Evolutionary conservation across 2,329 filamentous ascomycete genomes (phyloP).

Genomic region (Diaporthe humulicola): DNA sequence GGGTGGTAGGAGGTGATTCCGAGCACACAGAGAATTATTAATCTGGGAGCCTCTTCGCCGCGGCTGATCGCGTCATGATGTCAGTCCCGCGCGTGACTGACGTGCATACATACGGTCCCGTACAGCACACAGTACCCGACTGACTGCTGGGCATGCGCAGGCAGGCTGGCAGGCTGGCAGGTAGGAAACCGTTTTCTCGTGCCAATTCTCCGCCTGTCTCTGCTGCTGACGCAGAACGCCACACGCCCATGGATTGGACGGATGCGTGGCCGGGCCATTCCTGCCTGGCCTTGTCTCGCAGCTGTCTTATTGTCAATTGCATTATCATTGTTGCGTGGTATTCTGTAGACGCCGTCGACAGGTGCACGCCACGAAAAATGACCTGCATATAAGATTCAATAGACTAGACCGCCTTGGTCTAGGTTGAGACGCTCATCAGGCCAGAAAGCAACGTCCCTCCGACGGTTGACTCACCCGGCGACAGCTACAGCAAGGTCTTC

Average conservation of each 20-base stretch:
- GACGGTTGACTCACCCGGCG: slow-evolving; percentile 14
- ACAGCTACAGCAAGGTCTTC: not conserved
- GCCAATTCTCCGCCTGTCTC: not conserved
- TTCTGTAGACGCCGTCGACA: not conserved
- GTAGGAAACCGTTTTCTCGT: not conserved
- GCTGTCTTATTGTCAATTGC: not conserved
- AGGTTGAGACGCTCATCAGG: not conserved
- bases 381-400: slow-evolving; percentile 26
- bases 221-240: not conserved
- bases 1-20: no score
- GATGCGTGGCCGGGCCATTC: not conserved
- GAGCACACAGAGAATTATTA: not conserved
- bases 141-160: not conserved
- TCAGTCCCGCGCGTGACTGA: slow-evolving; percentile 19
- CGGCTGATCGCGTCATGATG: slow-evolving; percentile 22
- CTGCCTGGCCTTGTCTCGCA: not conserved
- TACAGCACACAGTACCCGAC: no score
- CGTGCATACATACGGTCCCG: not conserved
- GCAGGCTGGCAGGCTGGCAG: not conserved
- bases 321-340: not conserved
- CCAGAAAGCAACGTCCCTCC: not conserved
- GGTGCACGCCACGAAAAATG: slow-evolving; percentile 1
- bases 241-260: not conserved
- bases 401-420: slow-evolving; percentile 7
- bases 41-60: not conserved